A percentile compares a stretch with the other conserved stretches of the same genome.
Evolutionary conservation across 2,329 filamentous ascomycete genomes (phyloP).

Genomic region (Penicillium sp.): DNA sequence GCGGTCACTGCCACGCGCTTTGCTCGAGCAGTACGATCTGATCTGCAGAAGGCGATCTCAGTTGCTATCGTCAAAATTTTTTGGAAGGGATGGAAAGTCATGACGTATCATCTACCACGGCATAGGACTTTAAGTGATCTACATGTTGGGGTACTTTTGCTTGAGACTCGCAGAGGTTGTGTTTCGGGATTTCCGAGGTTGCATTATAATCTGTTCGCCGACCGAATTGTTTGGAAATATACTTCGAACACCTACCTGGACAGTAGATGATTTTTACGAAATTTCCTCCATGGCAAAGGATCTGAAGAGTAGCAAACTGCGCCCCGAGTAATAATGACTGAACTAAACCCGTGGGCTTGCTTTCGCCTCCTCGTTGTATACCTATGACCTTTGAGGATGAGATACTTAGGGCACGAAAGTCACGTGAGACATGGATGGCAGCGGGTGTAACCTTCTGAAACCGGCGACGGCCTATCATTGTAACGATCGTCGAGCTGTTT

Average conservation of each 20-base stretch:
- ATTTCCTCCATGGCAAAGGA: not conserved
- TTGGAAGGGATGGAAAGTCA: constrained; percentile 1
- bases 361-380: not conserved
- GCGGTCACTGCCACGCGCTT: constrained; percentile 1
- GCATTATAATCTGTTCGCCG: not conserved
- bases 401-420: constrained; percentile 6
- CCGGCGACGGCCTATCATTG: constrained; percentile 10
- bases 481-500: constrained; percentile 7
- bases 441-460: constrained; percentile 23
- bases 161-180: not conserved
- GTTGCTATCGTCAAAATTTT: not conserved
- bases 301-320: not conserved
- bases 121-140: constrained; percentile 3
- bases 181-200: not conserved
- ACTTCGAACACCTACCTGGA: too few species aligned
- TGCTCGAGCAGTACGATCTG: not conserved
- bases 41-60: not conserved
- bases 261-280: not conserved
- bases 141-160: not conserved
- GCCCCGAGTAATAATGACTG: not conserved
- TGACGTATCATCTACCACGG: constrained; percentile 9
- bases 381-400: not conserved
- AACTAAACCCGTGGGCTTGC: not conserved
- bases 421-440: constrained; percentile 13
- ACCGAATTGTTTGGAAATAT: not conserved